Evolutionary conservation across 2,329 filamentous ascomycete species (phyloP), one percentile per base, ranked within the genome.

Genomic region (Chalaropsis ovoidea): DNA sequence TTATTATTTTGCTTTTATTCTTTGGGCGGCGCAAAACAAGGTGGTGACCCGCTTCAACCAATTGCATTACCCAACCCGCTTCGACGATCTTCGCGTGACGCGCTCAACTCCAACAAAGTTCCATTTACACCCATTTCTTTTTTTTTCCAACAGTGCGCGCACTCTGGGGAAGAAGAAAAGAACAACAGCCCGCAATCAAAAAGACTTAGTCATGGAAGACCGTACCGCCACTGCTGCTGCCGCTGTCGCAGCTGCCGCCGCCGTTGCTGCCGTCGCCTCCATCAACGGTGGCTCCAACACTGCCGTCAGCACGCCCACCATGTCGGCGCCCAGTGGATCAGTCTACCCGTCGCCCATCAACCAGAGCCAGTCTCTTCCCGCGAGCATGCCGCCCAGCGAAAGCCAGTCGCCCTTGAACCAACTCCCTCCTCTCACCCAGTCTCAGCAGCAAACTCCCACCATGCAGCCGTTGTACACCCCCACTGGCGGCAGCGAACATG

Each of bases 331-430:
- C 43, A 67, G 64, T 39, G 66, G 66, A 58, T 67, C 66, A 24
- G 66, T 67, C 45, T 67, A 67, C 49, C 66, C 63, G 47, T 67
- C 66, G 13, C 66, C 66, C 39, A 64, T 67, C 27, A 63, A 65
- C 60, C 63, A 65, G 41, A 62, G 63, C 56, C 66, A 67, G 66
- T 65, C 66, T 62, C 61, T 67, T 61, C 65, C 65, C 22, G 42
- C 61, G 1, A 66, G 65, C 19, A 39, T 66, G 22, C 63, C 66
- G 5, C 41, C 58, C 60, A 67, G 66, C 27, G 66, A 67, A 61
- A 63, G 39, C n/a, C 66, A 67, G 0, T 67, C 66, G 11, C 66
- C 66, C 19, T 35, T 67, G 45, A 62, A 49, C 22, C 66, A 67
- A 41, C 66, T 67, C 13, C 66, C 66, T 60, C 66, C 66, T 52